Evolutionary conservation across 2,329 filamentous ascomycete genomes (phyloP).

Genomic region (Pleurostoma richardsiae): DNA sequence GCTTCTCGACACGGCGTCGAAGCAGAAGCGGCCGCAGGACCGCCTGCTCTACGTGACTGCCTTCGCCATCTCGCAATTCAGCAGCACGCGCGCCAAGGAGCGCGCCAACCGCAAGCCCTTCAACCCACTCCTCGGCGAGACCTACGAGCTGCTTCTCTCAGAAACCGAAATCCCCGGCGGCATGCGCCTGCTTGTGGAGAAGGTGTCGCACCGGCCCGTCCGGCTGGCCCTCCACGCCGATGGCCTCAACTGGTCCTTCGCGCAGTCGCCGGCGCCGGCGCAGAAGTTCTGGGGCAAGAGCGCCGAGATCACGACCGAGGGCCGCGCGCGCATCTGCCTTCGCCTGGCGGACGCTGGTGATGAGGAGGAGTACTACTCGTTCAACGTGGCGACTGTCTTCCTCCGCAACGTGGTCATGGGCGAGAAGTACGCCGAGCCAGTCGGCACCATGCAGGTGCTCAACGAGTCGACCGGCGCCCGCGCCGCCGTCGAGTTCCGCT

Average conservation of each 20-base stretch:
- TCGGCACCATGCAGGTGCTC: conserved; percentile 79
- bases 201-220: conserved; percentile 88
- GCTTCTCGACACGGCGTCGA: conserved; percentile 71
- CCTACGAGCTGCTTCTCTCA: conserved; percentile 84
- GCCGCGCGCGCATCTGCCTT: conserved; percentile 73
- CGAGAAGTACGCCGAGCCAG: conserved; percentile 96
- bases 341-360: conserved; percentile 49
- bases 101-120: conserved; percentile 93
- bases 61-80: conserved; percentile 86
- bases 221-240: conserved; percentile 93
- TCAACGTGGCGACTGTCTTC: conserved; percentile 84
- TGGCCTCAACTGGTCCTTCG: conserved; percentile 75
- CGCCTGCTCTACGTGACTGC: conserved; percentile 81
- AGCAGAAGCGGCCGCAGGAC: conserved; percentile 55
- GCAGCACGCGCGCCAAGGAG: conserved; percentile 77
- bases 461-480: conserved; percentile 83
- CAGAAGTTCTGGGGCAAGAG: conserved; percentile 99
- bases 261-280: conserved; percentile 80
- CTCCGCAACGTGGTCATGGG: conserved; percentile 94
- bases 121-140: conserved; percentile 94
- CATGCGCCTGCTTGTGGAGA: conserved; percentile 90
- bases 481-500: conserved; percentile 84
- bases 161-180: conserved; percentile 68
- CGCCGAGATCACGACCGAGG: conserved; percentile 89
- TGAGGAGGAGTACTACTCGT: conserved; percentile 79